phyloP scores from a whole-genome alignment of 1,139 yeast species.

The Magnusiomyces suaveolens region DNA sequence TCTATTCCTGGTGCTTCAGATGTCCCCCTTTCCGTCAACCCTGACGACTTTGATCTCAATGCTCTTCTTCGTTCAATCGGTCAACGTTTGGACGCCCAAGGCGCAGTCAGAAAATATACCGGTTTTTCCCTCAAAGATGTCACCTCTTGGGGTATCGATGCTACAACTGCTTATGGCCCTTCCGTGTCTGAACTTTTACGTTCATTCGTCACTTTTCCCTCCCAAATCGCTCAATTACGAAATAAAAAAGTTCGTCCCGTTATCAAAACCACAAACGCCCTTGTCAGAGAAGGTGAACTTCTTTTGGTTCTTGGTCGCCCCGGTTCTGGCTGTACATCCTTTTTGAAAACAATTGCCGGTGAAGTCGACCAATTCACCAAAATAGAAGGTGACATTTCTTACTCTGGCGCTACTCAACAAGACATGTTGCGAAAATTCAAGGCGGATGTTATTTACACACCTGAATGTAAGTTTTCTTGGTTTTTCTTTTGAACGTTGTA shows the following conservation, averaged over 20 bases:
- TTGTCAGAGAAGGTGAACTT: conserved; percentile 41
- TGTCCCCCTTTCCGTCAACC: conserved; percentile 33
- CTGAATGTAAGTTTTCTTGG: conserved; percentile 36
- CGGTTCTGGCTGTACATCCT: conserved; percentile 54
- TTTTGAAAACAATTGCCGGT: conserved; percentile 46
- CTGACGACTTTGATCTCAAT: conserved; percentile 36
- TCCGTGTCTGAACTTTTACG: conserved; percentile 39
- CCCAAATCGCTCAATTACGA: conserved; percentile 14
- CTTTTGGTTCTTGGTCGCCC: conserved; percentile 52
- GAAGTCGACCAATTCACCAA: conserved; percentile 35
- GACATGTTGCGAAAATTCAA: conserved; percentile 41
- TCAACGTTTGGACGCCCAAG: conserved; percentile 33
- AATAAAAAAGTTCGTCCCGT: conserved; percentile 10
- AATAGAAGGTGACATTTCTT: conserved; percentile 36
- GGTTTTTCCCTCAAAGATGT: conserved; percentile 41
- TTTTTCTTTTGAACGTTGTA: too few relatives aligned
- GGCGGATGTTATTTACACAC: conserved; percentile 46
- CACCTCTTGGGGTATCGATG: conserved; percentile 43
- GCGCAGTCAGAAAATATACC: conserved; percentile 40
- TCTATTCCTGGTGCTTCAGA: conserved; percentile 35
- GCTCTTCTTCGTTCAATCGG: conserved; percentile 31
- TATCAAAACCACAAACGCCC: conserved; percentile 13
- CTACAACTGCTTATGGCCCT: conserved; percentile 44
- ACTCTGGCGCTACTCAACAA: conserved; percentile 41
- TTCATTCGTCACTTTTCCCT: conserved; percentile 29